Conservation (phyloP, 352 stramenopile genomes). For the Phytopythium mirpurense region DNA sequence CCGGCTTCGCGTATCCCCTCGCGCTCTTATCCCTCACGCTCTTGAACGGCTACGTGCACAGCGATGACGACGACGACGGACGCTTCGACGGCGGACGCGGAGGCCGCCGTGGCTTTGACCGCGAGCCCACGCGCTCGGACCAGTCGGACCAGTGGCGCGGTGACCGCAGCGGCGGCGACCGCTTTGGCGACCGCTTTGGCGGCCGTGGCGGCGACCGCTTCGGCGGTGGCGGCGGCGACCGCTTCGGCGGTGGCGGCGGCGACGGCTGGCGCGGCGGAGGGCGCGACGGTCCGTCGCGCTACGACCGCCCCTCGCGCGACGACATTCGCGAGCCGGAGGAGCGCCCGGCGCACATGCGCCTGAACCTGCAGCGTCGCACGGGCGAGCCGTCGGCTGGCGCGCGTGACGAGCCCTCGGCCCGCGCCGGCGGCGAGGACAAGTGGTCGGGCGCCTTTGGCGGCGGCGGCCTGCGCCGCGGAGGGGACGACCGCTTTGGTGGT, state of each 20-base stretch:
- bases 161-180: conserved; percentile 23
- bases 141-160: conserved; percentile 47
- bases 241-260: conserved; percentile 17
- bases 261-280: conserved; percentile 27
- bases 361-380: conserved; percentile 64
- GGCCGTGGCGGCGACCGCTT: conserved; percentile 24
- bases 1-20: too few species aligned
- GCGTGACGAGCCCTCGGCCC: conserved; percentile 19
- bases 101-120: conserved; percentile 29
- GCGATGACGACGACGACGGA: conserved; percentile 49
- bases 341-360: conserved; percentile 66
- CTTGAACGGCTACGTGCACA: conserved; percentile 7
- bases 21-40: too few species aligned
- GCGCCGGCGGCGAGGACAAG: conserved; percentile 37
- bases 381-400: conserved; percentile 8
- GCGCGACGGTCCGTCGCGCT: conserved; percentile 43
- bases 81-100: conserved; percentile 38
- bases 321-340: conserved; percentile 48
- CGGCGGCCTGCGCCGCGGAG: conserved; percentile 11
- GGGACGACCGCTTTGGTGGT: conserved; percentile 18
- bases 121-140: conserved; percentile 39
- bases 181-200: conserved; percentile 20
- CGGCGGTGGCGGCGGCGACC: conserved; percentile 8
- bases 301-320: conserved; percentile 57
- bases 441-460: conserved; percentile 42